These are phyloP conservation scores for Platanus orientalis DNA, from an alignment of 164 flowering plant species.

Conservation along the genomic window DNA sequence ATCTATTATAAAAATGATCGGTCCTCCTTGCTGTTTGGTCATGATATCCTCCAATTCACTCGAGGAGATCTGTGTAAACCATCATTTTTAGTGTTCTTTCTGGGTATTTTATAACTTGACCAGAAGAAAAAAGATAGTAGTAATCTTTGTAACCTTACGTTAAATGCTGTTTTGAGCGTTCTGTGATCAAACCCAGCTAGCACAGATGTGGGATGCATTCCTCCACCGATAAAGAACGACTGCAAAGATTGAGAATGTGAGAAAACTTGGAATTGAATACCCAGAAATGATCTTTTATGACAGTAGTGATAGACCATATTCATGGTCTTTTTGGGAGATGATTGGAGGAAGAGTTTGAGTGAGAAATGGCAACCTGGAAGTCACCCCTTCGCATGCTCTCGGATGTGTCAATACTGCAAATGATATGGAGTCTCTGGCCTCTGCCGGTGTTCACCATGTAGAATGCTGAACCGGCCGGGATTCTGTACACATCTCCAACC, in stretches of 20 bases:
- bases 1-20: slow-evolving; percentile 40
- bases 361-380: slow-evolving; percentile 1
- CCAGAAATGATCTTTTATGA: too few relatives aligned
- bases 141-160: slow-evolving; percentile 41
- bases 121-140: too few relatives aligned
- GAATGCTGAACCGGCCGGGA: slow-evolving; percentile 57
- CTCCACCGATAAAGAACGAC: slow-evolving; percentile 93
- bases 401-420: slow-evolving; percentile 55
- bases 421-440: slow-evolving; percentile 47
- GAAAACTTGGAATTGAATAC: background rate
- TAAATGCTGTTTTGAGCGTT: slow-evolving; percentile 63
- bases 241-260: slow-evolving; percentile 20
- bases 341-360: too few relatives aligned
- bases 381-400: slow-evolving; percentile 30
- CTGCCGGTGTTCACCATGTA: slow-evolving; percentile 53
- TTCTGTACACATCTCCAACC: slow-evolving; percentile 48
- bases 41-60: slow-evolving; percentile 38
- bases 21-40: slow-evolving; percentile 47
- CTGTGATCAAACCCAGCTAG: slow-evolving; percentile 62
- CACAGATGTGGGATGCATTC: slow-evolving; percentile 54
- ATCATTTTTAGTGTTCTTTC: background rate
- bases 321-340: too few relatives aligned
- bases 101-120: too few relatives aligned
- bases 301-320: too few relatives aligned
- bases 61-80: slow-evolving; percentile 39